phyloP scores from a whole-genome alignment of 2,329 filamentous ascomycete species.

The Tolypocladium nubicola region DNA sequence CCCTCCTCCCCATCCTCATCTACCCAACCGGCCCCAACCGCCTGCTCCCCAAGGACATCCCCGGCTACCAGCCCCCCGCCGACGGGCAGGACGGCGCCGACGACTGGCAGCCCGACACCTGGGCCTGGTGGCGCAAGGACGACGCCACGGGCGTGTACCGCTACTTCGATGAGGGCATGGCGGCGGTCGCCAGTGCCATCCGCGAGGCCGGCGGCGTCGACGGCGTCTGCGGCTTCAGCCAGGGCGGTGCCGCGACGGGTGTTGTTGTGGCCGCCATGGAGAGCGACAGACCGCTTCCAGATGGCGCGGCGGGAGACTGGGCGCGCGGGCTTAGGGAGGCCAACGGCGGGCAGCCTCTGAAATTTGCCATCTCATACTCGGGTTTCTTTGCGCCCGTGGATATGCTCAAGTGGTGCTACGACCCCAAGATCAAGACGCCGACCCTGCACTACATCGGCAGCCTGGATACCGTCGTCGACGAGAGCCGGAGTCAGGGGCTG shows the following conservation, averaged over 20 bases:
- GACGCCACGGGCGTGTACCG: constrained; percentile 54
- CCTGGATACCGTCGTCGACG: constrained; percentile 81
- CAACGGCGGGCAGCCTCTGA: constrained; percentile 38
- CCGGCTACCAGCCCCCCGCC: constrained; percentile 46
- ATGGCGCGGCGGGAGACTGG: constrained; percentile 27
- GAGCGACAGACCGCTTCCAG: constrained; percentile 15
- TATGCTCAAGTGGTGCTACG: constrained; percentile 54
- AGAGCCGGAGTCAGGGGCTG: constrained; percentile 56
- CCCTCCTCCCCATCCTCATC: constrained; percentile 42
- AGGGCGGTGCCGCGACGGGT: constrained; percentile 63
- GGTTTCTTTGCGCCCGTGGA: constrained; percentile 60
- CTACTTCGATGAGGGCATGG: constrained; percentile 59
- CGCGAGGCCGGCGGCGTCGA: constrained; percentile 57
- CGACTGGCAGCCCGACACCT: constrained; percentile 53
- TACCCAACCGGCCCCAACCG: constrained; percentile 61
- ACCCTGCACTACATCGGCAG: constrained; percentile 74
- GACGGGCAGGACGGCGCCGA: constrained; percentile 24
- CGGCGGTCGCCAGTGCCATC: constrained; percentile 49
- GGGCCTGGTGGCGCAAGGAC: constrained; percentile 73
- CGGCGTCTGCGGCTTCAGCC: constrained; percentile 72
- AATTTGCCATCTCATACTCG: constrained; percentile 67
- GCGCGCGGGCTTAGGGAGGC: constrained; percentile 33
- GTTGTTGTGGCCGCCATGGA: constrained; percentile 69
- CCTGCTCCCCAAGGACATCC: constrained; percentile 56
- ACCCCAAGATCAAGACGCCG: constrained; percentile 65